Evolutionary conservation across 2,329 filamentous ascomycete genomes (phyloP).

Genomic region (Penicillium concentricum): DNA sequence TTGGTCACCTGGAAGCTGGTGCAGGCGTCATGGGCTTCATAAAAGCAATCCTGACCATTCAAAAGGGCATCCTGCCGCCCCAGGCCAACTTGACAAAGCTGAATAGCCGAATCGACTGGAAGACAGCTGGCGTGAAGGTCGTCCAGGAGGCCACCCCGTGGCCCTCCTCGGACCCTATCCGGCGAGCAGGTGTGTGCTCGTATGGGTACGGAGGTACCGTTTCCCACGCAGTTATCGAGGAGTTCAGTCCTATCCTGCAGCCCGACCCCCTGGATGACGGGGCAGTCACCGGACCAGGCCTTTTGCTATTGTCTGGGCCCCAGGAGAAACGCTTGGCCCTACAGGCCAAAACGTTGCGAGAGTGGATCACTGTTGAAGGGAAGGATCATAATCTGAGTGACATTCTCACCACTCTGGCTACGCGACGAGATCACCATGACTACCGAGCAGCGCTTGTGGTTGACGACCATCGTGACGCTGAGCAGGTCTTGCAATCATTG

Average conservation of each 20-base stretch:
- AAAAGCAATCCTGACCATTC: slow-evolving; percentile 27
- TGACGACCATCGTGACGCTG: slow-evolving; percentile 19
- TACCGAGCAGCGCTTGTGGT: slow-evolving; percentile 30
- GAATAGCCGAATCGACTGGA: slow-evolving; percentile 36
- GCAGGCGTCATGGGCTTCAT: not conserved
- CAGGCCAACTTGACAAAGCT: slow-evolving; percentile 37
- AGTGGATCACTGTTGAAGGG: slow-evolving; percentile 27
- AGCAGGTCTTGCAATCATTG: slow-evolving; percentile 1
- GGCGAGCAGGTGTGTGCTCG: slow-evolving; percentile 32
- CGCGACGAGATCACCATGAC: slow-evolving; percentile 35
- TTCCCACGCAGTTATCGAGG: slow-evolving; percentile 35
- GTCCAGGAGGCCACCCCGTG: slow-evolving; percentile 24
- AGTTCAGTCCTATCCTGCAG: slow-evolving; percentile 3
- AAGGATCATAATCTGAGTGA: slow-evolving; percentile 14
- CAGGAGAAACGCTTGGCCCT: slow-evolving; percentile 33
- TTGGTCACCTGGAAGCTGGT: not conserved
- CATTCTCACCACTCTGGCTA: slow-evolving; percentile 30
- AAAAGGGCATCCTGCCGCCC: slow-evolving; percentile 26
- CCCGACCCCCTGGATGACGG: not conserved
- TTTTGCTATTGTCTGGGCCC: slow-evolving; percentile 31
- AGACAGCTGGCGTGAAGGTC: slow-evolving; percentile 22
- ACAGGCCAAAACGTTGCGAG: slow-evolving; percentile 21
- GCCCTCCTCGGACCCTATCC: slow-evolving; percentile 11
- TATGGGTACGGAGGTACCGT: slow-evolving; percentile 39
- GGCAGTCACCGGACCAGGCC: not conserved